phyloP scores from a whole-genome alignment of 139 green algal species.

The Chlorella sp. region DNA sequence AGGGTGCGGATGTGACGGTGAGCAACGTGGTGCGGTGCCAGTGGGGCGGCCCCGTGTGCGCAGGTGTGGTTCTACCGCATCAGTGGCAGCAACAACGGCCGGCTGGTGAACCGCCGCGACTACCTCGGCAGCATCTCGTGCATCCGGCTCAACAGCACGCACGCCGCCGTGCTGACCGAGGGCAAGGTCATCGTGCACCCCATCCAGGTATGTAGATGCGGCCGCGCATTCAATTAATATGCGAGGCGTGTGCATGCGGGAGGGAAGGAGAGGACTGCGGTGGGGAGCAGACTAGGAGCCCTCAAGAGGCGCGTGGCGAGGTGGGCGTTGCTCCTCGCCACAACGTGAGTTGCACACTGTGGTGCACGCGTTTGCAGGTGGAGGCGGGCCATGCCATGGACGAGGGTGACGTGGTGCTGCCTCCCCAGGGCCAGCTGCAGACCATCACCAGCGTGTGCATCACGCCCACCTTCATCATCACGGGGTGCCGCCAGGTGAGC shows the following conservation, averaged over 20 bases:
- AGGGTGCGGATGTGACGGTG: too few relatives aligned
- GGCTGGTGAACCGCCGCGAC: slow-evolving; percentile 40
- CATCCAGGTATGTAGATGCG: too few relatives aligned
- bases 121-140: slow-evolving; percentile 50
- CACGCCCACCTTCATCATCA: slow-evolving; percentile 56
- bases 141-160: slow-evolving; percentile 44
- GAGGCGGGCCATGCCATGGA: background rate
- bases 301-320: too few relatives aligned
- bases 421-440: slow-evolving; percentile 22
- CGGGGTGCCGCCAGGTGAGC: slow-evolving; percentile 24
- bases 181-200: slow-evolving; percentile 55
- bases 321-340: too few relatives aligned
- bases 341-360: background rate
- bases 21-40: too few relatives aligned
- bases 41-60: too few relatives aligned
- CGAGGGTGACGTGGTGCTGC: slow-evolving; percentile 28
- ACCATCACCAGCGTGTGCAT: slow-evolving; percentile 50
- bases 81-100: slow-evolving; percentile 10
- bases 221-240: too few relatives aligned
- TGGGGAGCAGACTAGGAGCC: too few relatives aligned
- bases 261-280: too few relatives aligned
- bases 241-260: too few relatives aligned
- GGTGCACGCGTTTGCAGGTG: too few relatives aligned
- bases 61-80: slow-evolving; percentile 63
- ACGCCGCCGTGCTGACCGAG: slow-evolving; percentile 51